These are phyloP conservation scores for Rhododendron molle DNA, from an alignment of 148 eudicot species.

Conservation along the genomic window DNA sequence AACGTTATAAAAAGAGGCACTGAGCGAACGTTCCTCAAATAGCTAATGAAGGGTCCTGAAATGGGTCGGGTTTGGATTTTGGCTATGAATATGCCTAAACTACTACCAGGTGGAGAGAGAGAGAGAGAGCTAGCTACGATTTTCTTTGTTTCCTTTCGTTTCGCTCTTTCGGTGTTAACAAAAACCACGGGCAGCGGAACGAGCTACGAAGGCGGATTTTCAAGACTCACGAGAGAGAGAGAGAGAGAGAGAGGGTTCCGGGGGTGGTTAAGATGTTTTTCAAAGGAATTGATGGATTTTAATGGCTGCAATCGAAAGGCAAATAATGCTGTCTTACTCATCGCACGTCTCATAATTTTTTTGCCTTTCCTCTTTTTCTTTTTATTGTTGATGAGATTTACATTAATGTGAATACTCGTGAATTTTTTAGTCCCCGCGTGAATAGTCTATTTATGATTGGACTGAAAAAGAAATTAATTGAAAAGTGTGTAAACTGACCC, in stretches of 20 bases:
- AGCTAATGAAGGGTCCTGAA: not conserved
- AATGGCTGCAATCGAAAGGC: conserved; percentile 14
- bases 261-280: conserved; percentile 1
- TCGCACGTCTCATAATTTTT: not conserved
- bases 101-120: not conserved
- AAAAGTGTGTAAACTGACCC: accelerated
- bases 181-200: conserved; percentile 19
- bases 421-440: accelerated
- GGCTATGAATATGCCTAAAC: conserved; percentile 4
- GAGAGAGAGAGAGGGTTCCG: not conserved
- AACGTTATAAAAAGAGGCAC: not conserved
- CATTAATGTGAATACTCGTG: no score
- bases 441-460: no score
- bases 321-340: conserved; percentile 21
- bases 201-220: conserved; percentile 14
- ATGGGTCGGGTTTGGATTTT: conserved; percentile 15
- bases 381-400: no score
- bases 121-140: not conserved
- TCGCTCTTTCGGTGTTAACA: conserved; percentile 7
- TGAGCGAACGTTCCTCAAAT: not conserved
- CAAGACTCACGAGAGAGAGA: not conserved
- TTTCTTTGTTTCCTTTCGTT: not conserved
- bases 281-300: conserved; percentile 5
- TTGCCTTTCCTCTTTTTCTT: not conserved
- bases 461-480: not conserved